phyloP scores from a whole-genome alignment of 139 green algal genomes.

The Ostreobium quekettii region DNA sequence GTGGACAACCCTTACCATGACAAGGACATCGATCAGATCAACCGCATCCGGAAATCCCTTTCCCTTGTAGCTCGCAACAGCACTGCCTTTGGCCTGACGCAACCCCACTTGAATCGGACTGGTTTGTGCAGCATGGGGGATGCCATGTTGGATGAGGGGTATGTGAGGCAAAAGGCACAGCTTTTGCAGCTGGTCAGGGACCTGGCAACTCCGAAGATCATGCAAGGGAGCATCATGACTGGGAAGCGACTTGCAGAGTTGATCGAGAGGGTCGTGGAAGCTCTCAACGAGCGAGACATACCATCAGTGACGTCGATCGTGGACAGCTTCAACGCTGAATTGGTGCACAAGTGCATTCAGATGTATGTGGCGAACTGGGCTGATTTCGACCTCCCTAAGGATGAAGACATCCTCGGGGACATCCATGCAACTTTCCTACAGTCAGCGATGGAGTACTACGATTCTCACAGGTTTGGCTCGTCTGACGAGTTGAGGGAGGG shows the following conservation, averaged over 20 bases:
- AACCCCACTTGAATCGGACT: conserved; percentile 87
- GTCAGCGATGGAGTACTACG: background rate
- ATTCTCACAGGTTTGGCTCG: background rate
- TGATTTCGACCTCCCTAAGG: conserved; percentile 1
- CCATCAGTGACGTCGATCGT: conserved; percentile 59
- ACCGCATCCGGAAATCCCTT: conserved; percentile 26
- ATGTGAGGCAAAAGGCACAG: conserved; percentile 31
- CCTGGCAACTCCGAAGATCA: conserved; percentile 40
- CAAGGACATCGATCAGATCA: conserved; percentile 41
- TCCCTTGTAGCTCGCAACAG: conserved; percentile 25
- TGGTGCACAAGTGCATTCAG: conserved; percentile 24
- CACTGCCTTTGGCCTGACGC: conserved; percentile 49
- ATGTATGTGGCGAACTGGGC: conserved; percentile 25
- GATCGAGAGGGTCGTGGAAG: conserved; percentile 41
- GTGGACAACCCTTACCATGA: conserved; percentile 67
- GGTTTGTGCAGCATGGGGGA: conserved; percentile 64
- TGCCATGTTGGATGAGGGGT: conserved; percentile 37
- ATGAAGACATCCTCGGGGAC: background rate
- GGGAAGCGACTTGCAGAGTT: conserved; percentile 40
- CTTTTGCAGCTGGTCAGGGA: conserved; percentile 43
- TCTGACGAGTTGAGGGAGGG: background rate
- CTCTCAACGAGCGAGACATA: conserved; percentile 64
- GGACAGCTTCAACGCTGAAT: conserved; percentile 65
- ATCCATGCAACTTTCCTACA: background rate
- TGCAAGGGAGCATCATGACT: conserved; percentile 31